Evolutionary conservation across 1,284 basidiomycete species (phyloP).

Genomic region (Megacollybia platyphylla): DNA sequence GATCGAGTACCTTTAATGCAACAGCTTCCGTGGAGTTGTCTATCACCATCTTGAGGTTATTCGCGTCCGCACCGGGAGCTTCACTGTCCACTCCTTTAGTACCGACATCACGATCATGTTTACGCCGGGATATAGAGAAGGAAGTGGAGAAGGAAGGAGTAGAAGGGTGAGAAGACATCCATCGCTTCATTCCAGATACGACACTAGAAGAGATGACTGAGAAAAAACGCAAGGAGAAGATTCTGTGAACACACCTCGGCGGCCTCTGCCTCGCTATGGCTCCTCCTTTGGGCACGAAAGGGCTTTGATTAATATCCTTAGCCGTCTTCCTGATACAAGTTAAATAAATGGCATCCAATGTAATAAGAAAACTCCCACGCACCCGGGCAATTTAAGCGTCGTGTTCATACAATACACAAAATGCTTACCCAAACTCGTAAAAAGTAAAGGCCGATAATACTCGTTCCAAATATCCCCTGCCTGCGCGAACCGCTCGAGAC

Average conservation of each 20-base stretch:
- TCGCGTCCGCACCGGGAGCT: no score
- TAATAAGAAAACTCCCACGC: slow-evolving; percentile 11
- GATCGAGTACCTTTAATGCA: slow-evolving; percentile 51
- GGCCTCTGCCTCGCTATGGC: slow-evolving; percentile 26
- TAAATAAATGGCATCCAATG: background rate
- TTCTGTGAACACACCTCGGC: slow-evolving; percentile 13
- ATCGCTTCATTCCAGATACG: slow-evolving; percentile 61
- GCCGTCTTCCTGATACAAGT: slow-evolving; percentile 45
- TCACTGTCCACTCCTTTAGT: no score
- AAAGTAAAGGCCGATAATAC: slow-evolving; percentile 81
- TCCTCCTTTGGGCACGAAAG: slow-evolving; percentile 35
- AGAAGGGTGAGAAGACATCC: slow-evolving; percentile 45
- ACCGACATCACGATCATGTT: no score
- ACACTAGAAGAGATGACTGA: slow-evolving; percentile 25
- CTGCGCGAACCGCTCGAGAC: slow-evolving; percentile 43
- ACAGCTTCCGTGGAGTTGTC: slow-evolving; percentile 47
- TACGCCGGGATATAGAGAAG: no score
- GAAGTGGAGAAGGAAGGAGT: slow-evolving; percentile 6
- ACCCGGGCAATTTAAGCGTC: slow-evolving; percentile 74
- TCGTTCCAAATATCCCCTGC: slow-evolving; percentile 78
- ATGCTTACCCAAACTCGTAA: slow-evolving; percentile 73
- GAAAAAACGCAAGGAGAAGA: slow-evolving; percentile 1
- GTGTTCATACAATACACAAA: slow-evolving; percentile 84
- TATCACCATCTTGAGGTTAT: slow-evolving; percentile 3
- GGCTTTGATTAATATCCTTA: slow-evolving; percentile 55